A percentile compares a stretch with the other conserved stretches of the same genome.
Conservation (phyloP, 495 filamentous ascomycete species). For the Cercophora newfieldiana region DNA sequence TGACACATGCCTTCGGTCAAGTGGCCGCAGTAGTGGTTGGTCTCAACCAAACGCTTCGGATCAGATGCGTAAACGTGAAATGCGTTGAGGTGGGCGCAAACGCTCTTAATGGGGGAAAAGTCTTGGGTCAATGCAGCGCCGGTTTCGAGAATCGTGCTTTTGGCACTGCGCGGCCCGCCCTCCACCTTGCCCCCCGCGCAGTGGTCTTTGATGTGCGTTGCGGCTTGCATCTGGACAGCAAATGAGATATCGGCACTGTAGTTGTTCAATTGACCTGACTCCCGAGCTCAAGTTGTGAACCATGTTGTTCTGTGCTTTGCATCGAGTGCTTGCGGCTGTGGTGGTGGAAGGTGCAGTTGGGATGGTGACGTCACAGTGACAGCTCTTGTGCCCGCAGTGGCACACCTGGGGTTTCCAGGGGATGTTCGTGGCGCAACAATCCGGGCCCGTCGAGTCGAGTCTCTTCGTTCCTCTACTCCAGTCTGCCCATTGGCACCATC, state of each 20-base stretch:
- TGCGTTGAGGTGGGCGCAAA: conserved; percentile 84
- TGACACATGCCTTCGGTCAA: conserved; percentile 53
- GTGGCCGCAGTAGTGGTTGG: conserved; percentile 85
- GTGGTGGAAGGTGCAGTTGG: neutral
- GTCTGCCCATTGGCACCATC: too few species aligned
- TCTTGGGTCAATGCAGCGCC: conserved; percentile 62
- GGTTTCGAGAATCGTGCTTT: conserved; percentile 64
- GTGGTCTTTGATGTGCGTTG: conserved; percentile 17
- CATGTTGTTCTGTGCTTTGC: too few species aligned
- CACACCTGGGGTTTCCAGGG: too few species aligned
- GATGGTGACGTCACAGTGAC: conserved; percentile 20
- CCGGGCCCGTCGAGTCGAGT: too few species aligned
- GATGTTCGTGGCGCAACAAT: too few species aligned
- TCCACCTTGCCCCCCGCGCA: conserved; percentile 34
- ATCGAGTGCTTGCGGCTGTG: neutral
- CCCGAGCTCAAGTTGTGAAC: too few species aligned
- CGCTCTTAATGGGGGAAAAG: conserved; percentile 70
- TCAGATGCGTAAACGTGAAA: conserved; percentile 80
- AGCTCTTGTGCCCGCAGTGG: too few species aligned
- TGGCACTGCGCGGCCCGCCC: conserved; percentile 54
- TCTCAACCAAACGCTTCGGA: conserved; percentile 65
- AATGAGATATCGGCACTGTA: too few species aligned
- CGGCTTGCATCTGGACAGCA: conserved; percentile 9
- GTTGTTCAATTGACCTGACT: too few species aligned
- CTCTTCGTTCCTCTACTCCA: too few species aligned